phyloP scores from a whole-genome alignment of 768 basidiomycete genomes.

The Mrakia blollopis region DNA sequence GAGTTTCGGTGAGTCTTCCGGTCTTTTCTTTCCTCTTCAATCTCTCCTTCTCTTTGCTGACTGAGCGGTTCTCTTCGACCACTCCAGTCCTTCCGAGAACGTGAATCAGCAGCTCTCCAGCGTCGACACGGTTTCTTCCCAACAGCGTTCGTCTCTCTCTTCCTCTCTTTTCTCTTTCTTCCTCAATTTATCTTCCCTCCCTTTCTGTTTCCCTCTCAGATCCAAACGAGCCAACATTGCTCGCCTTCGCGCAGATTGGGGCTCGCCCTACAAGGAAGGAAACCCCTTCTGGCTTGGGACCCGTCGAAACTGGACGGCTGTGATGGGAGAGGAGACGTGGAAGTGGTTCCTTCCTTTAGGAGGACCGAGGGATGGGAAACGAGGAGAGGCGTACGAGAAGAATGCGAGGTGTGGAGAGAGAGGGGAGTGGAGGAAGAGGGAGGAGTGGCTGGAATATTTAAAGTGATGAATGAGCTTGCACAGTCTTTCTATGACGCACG shows the following conservation, averaged over 20 bases:
- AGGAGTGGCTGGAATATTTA: background rate
- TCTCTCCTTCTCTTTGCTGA: background rate
- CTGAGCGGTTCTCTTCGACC: too few species aligned
- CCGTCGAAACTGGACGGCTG: constrained; percentile 12
- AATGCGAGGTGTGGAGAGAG: constrained; percentile 8
- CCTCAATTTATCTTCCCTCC: background rate
- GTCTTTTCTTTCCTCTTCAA: background rate
- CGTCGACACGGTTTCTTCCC: constrained; percentile 6
- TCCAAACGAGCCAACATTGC: background rate
- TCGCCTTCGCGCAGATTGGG: background rate
- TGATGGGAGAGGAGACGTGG: constrained; percentile 15
- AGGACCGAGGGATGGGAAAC: background rate
- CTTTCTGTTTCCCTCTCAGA: background rate
- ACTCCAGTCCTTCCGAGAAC: background rate
- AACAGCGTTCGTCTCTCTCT: background rate
- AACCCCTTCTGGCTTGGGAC: constrained; percentile 22
- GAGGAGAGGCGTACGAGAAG: background rate
- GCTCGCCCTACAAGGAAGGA: constrained; percentile 11
- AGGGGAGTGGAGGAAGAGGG: background rate
- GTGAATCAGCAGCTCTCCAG: background rate
- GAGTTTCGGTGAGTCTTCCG: background rate
- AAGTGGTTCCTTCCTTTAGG: constrained; percentile 25
- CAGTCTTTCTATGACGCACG: too few species aligned
- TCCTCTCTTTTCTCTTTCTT: background rate
- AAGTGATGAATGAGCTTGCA: too few species aligned